Base-by-base conservation (phyloP, 2,329 filamentous ascomycete species). In the Penicillium sp. region DNA sequence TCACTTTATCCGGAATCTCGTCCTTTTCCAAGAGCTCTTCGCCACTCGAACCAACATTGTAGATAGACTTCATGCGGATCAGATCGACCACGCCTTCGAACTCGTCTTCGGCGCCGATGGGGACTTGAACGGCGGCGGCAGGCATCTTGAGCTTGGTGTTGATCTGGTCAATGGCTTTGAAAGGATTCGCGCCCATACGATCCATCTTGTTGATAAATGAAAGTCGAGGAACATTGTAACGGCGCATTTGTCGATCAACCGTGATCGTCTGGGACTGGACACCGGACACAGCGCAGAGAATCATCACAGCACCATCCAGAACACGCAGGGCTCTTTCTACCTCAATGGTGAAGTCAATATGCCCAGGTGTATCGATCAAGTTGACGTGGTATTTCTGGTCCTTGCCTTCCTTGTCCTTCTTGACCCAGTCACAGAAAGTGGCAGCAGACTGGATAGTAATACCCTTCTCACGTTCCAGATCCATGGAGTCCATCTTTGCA, bases 171-270 rank as follows among this genome's bases (percentile, higher is more conserved):
- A 98, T 81, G 6, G 88, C 89, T 69, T 94, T 95, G 80, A 89
- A 98, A 6, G 92, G 92, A 62, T 98, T 96, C 49, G 92, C 86
- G 43, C 92, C 92, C 84, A 95, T 95, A 50, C 92, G 84, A 61
- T 98, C 92, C 90, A 98, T 96, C 76, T 98, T 98, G 74, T 98
- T 98, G 63, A 98, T 80, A 60, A 98, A 98, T 37, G 85, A 94
- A 64, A 98, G 82, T 55, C 92, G 79, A 44, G 92, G 92, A 47
- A 98, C 82, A 61, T 96, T 90, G 74, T 98, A 98, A 53, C 92
- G 82, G 72, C 88, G 86, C 92, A 98, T 98, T 72, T 98, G 92
- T 54, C 92, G 79, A 66, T 98, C 89, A 48, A 98, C 92, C 1
- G 92, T 98, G 55, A 95, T 95, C 13, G 92, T 98, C 70, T 98